Evolutionary conservation across 2,329 filamentous ascomycete species (phyloP).

Genomic region (Colletotrichum caudatum): DNA sequence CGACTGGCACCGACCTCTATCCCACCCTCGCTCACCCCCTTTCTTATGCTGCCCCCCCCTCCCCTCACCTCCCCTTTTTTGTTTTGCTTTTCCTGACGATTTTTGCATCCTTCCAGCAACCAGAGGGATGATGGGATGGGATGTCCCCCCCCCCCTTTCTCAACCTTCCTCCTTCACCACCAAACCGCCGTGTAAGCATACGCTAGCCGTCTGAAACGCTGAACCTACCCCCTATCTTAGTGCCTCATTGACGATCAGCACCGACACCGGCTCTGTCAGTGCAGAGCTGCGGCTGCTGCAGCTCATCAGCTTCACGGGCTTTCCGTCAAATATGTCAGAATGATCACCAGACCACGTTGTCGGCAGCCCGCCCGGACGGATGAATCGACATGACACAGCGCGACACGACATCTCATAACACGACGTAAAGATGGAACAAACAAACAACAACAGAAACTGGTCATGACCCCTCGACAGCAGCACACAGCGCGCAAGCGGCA

Average conservation of each 20-base stretch:
- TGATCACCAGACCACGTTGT: slow-evolving; percentile 36
- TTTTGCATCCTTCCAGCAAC: slow-evolving; percentile 33
- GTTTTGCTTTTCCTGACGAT: slow-evolving; percentile 14
- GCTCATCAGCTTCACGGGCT: slow-evolving; percentile 20
- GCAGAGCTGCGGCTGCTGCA: slow-evolving; percentile 21
- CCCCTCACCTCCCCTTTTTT: slow-evolving; percentile 8
- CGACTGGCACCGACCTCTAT: slow-evolving; percentile 16
- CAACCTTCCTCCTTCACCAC: slow-evolving; percentile 26
- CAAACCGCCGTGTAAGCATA: slow-evolving; percentile 20
- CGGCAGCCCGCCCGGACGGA: slow-evolving; percentile 31
- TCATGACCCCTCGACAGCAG: slow-evolving; percentile 7
- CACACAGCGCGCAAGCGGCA: slow-evolving; percentile 35
- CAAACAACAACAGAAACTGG: background rate
- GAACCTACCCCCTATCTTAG: slow-evolving; percentile 40
- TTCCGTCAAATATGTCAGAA: slow-evolving; percentile 37
- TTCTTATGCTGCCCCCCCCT: slow-evolving; percentile 11
- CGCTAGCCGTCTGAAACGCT: slow-evolving; percentile 43
- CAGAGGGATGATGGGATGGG: background rate
- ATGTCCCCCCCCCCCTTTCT: background rate
- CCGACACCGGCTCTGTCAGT: slow-evolving; percentile 34
- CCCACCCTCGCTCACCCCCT: slow-evolving; percentile 19
- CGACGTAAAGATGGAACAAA: slow-evolving; percentile 5
- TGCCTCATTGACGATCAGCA: slow-evolving; percentile 40
- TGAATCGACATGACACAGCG: slow-evolving; percentile 30
- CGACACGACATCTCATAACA: slow-evolving; percentile 15